A percentile compares a stretch with the other conserved stretches of the same genome.
phyloP scores from a whole-genome alignment of 1,284 basidiomycete species.

The Vanrija humicola region DNA sequence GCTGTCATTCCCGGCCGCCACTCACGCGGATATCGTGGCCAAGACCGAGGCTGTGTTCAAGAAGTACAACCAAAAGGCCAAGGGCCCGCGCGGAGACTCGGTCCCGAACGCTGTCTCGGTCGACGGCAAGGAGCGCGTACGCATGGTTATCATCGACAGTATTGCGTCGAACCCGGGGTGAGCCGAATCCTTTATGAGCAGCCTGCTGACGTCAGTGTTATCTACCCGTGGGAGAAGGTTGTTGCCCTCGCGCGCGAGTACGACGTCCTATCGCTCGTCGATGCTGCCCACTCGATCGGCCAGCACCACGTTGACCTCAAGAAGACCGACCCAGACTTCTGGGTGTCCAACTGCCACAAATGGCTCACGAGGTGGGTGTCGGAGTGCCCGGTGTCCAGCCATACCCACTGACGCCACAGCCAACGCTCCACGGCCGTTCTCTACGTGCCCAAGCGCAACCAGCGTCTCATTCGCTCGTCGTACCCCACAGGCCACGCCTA shows the following conservation, averaged over 20 bases:
- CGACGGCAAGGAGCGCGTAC: conserved; percentile 31
- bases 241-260: conserved; percentile 65
- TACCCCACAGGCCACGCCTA: conserved; percentile 70
- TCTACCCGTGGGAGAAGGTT: conserved; percentile 75
- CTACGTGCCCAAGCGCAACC: conserved; percentile 75
- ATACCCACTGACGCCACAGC: conserved; percentile 45
- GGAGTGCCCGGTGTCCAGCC: too few species aligned
- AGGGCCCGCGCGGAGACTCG: neutral
- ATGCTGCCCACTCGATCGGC: conserved; percentile 81
- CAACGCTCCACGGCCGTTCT: conserved; percentile 69
- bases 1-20: conserved; percentile 60
- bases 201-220: conserved; percentile 31
- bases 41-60: conserved; percentile 53
- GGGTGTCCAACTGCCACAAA: conserved; percentile 80
- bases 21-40: conserved; percentile 59
- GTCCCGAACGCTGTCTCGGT: conserved; percentile 29
- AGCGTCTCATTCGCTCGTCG: conserved; percentile 67
- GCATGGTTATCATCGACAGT: conserved; percentile 71
- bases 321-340: conserved; percentile 67
- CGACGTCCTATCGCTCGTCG: conserved; percentile 66
- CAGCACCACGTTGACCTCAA: conserved; percentile 57
- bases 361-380: conserved; percentile 58
- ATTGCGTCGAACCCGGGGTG: conserved; percentile 64
- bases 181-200: conserved; percentile 8
- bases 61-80: conserved; percentile 27